Evolutionary conservation across 2,329 filamentous ascomycete genomes (phyloP).

Genomic region (Phialophora verrucosa): DNA sequence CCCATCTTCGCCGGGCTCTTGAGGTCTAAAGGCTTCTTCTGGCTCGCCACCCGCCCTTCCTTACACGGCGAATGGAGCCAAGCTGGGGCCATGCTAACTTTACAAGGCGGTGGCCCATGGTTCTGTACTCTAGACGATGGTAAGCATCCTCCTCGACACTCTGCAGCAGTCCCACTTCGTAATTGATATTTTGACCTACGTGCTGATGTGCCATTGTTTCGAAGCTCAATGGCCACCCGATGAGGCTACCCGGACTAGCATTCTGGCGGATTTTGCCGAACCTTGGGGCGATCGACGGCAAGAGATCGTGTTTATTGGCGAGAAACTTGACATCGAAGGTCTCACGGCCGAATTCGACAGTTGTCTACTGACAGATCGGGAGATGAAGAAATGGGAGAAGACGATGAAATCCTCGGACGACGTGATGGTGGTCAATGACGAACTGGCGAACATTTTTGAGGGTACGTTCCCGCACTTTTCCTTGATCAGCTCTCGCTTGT

Average conservation of each 20-base stretch:
- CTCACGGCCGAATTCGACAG: constrained; percentile 62
- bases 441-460: constrained; percentile 60
- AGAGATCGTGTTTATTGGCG: constrained; percentile 76
- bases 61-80: constrained; percentile 55
- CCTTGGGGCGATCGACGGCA: constrained; percentile 72
- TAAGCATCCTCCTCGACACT: constrained; percentile 9
- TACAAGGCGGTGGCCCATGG: constrained; percentile 54
- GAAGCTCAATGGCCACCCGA: constrained; percentile 60
- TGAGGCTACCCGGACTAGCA: constrained; percentile 54
- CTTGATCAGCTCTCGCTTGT: neutral
- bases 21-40: constrained; percentile 54
- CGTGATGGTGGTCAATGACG: constrained; percentile 53
- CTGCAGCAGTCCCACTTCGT: neutral
- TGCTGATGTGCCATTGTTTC: neutral
- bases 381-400: constrained; percentile 61
- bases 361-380: constrained; percentile 66
- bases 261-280: constrained; percentile 57
- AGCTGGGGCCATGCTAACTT: constrained; percentile 52
- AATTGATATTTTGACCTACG: too few relatives aligned
- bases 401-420: constrained; percentile 55
- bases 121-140: constrained; percentile 48
- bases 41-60: constrained; percentile 50
- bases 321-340: constrained; percentile 61
- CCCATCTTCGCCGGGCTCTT: constrained; percentile 48
- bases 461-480: constrained; percentile 11